Conservation (phyloP, 2,329 filamentous ascomycete species). For the Venturia asperata region DNA sequence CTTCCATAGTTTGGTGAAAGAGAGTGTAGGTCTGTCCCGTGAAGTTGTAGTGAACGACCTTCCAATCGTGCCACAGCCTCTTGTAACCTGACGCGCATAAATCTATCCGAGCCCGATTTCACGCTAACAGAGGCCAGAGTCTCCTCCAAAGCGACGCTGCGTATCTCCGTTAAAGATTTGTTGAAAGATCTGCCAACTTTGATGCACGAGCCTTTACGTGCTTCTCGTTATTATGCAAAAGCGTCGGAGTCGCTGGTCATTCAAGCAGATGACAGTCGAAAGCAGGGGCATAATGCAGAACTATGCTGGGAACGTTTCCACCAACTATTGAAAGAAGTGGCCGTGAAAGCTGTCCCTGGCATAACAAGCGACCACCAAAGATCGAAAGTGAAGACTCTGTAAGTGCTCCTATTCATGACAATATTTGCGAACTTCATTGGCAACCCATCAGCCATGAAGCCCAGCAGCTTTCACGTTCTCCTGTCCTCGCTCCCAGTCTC, state of each 20-base stretch:
- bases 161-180: slow-evolving; percentile 46
- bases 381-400: slow-evolving; percentile 49
- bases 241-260: slow-evolving; percentile 51
- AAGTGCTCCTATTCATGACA: slow-evolving; percentile 24
- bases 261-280: slow-evolving; percentile 56
- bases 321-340: slow-evolving; percentile 47
- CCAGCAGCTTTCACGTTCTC: too few relatives aligned
- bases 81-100: too few relatives aligned
- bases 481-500: too few relatives aligned
- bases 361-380: slow-evolving; percentile 52
- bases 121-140: slow-evolving; percentile 40
- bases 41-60: background rate
- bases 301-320: slow-evolving; percentile 53
- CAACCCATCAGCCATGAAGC: background rate
- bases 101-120: background rate
- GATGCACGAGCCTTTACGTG: slow-evolving; percentile 45
- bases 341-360: slow-evolving; percentile 47
- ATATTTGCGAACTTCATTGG: background rate
- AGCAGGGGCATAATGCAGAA: slow-evolving; percentile 53
- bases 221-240: slow-evolving; percentile 49
- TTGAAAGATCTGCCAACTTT: slow-evolving; percentile 48
- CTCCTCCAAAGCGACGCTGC: slow-evolving; percentile 60
- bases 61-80: background rate
- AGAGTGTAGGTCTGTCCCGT: background rate
- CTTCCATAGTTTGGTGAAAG: background rate